Evolutionary conservation across 2,329 filamentous ascomycete species (phyloP).

Genomic region (Neurospora sp.): DNA sequence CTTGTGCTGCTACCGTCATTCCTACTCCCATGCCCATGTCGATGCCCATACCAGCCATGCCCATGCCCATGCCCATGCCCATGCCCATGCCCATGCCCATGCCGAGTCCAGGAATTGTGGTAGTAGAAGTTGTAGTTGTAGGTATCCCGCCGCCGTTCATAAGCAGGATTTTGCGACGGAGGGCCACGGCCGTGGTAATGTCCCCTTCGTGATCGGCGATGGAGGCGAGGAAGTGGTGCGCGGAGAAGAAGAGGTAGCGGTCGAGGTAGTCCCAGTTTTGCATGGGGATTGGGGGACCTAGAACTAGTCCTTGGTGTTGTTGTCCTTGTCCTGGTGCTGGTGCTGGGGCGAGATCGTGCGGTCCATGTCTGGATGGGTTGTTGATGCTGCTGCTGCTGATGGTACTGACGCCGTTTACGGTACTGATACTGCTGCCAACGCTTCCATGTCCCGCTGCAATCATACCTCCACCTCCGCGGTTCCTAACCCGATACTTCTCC

Average conservation of each 20-base stretch:
- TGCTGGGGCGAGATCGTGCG: neutral
- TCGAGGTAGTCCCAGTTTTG: conserved; percentile 11
- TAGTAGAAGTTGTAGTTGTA: too few species aligned
- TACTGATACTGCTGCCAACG: neutral
- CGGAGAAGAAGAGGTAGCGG: conserved; percentile 17
- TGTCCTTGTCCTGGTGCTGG: conserved; percentile 1
- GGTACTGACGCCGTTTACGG: neutral
- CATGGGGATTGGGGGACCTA: neutral
- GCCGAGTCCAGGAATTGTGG: too few species aligned
- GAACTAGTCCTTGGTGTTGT: neutral
- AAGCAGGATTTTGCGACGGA: conserved; percentile 7
- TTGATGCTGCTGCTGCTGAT: neutral
- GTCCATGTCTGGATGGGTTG: neutral
- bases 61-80: too few species aligned
- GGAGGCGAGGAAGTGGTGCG: conserved; percentile 13
- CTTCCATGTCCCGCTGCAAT: neutral
- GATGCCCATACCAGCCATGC: too few species aligned
- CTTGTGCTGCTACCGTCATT: too few species aligned
- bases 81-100: neutral
- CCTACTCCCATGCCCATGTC: too few species aligned
- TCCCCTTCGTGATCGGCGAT: conserved; percentile 13
- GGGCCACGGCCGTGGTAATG: conserved; percentile 1
- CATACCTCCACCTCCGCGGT: neutral
- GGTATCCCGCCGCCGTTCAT: neutral
- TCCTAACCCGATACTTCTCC: neutral